A percentile compares a stretch with the other conserved stretches of the same genome.
Conservation (phyloP, 2,329 filamentous ascomycete genomes). For the Orbilia oligospora region DNA sequence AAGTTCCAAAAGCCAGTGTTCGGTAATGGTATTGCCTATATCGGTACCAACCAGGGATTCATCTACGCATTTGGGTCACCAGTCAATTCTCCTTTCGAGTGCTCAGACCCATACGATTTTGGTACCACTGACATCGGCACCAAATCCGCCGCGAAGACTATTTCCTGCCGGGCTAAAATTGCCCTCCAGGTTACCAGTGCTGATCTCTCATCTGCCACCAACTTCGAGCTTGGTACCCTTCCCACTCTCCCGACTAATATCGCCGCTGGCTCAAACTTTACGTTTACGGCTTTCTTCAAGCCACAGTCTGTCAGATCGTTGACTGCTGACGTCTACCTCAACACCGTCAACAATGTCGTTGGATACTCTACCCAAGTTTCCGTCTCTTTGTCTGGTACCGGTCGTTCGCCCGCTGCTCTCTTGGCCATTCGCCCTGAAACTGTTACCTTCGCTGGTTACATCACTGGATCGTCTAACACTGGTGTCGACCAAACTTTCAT, state of each 20-base stretch:
- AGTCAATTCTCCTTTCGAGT: constrained; percentile 72
- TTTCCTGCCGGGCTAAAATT: constrained; percentile 71
- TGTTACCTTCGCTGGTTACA: constrained; percentile 70
- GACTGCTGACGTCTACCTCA: constrained; percentile 70
- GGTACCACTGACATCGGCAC: constrained; percentile 69
- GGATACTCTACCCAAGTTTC: constrained; percentile 70
- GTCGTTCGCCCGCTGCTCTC: constrained; percentile 69
- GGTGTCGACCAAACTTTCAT: constrained; percentile 69
- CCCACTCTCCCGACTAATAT: constrained; percentile 63
- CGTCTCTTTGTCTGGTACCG: constrained; percentile 70
- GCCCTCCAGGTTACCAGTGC: constrained; percentile 68
- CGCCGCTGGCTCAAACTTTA: constrained; percentile 67
- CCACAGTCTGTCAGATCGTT: constrained; percentile 70
- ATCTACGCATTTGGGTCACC: constrained; percentile 74
- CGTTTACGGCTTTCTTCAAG: constrained; percentile 69
- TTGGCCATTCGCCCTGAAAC: constrained; percentile 70
- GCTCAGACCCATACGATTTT: constrained; percentile 70
- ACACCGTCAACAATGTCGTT: constrained; percentile 69
- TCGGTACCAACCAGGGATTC: constrained; percentile 71
- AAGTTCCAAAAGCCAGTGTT: constrained; percentile 75
- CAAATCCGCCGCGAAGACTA: constrained; percentile 64
- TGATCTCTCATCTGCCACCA: constrained; percentile 66
- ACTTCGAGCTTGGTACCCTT: constrained; percentile 65
- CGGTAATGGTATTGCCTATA: constrained; percentile 72
- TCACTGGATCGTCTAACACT: constrained; percentile 68